Evolutionary conservation across 108 stramenopile species (phyloP).

Genomic region (Conticribra weissflogii): DNA sequence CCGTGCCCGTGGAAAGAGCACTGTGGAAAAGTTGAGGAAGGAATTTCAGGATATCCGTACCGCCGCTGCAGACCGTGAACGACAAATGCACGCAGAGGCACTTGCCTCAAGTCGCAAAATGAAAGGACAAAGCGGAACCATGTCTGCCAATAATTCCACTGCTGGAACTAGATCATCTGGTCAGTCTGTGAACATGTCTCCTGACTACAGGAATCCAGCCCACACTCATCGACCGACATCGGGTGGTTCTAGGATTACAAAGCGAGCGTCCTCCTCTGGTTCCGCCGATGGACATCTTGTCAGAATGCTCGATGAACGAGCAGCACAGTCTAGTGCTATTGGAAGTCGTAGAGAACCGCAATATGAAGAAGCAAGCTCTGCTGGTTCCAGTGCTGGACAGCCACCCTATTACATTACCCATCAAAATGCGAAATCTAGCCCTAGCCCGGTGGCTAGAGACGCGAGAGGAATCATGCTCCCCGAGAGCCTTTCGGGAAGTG

Average conservation of each 20-base stretch:
- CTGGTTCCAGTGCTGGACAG: slow-evolving; percentile 17
- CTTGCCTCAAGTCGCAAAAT: slow-evolving; percentile 35
- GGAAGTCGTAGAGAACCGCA: slow-evolving; percentile 4
- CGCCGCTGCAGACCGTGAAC: slow-evolving; percentile 46
- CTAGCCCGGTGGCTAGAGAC: slow-evolving; percentile 5
- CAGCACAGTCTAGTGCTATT: slow-evolving; percentile 2
- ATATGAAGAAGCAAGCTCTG: slow-evolving; percentile 16
- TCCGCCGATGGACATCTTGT: slow-evolving; percentile 40
- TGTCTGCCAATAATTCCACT: slow-evolving; percentile 16
- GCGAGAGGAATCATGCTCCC: slow-evolving; percentile 13
- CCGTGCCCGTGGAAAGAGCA: slow-evolving; percentile 26
- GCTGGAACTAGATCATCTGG: slow-evolving; percentile 14
- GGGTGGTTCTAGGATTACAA: slow-evolving; percentile 2
- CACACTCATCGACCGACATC: slow-evolving; percentile 11
- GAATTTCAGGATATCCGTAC: slow-evolving; percentile 49
- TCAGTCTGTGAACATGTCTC: slow-evolving; percentile 12
- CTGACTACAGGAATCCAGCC: slow-evolving; percentile 19
- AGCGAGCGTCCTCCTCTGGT: slow-evolving; percentile 5
- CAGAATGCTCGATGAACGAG: slow-evolving; percentile 47
- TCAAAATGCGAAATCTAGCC: slow-evolving; percentile 14
- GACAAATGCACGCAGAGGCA: slow-evolving; percentile 38
- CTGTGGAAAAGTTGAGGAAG: slow-evolving; percentile 45
- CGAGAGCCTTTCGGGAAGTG: slow-evolving; percentile 10
- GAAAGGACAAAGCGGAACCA: slow-evolving; percentile 10
- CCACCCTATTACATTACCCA: slow-evolving; percentile 10